These are phyloP conservation scores for Phaeosphaeria sp. DNA, from an alignment of 2,329 filamentous ascomycete genomes.

Conservation along the genomic window DNA sequence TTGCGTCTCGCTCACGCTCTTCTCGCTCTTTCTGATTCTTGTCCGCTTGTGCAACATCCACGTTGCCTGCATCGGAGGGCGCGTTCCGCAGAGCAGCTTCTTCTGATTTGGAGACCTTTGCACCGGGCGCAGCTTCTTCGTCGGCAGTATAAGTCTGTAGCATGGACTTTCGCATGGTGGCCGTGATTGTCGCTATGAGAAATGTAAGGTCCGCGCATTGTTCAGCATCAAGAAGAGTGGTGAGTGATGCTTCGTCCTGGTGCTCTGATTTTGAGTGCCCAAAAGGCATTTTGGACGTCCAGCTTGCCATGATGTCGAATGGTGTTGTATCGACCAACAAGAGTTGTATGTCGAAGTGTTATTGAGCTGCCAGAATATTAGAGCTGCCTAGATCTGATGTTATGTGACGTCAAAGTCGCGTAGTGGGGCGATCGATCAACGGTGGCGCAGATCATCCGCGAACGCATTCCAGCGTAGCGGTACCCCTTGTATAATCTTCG, in stretches of 20 bases:
- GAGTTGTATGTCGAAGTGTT: neutral
- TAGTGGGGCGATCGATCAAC: slow-evolving; percentile 14
- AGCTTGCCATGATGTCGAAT: slow-evolving; percentile 29
- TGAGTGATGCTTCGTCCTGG: slow-evolving; percentile 48
- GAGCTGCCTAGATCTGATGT: slow-evolving; percentile 7
- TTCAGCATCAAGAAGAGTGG: slow-evolving; percentile 53
- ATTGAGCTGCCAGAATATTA: neutral
- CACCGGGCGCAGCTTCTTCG: slow-evolving; percentile 28
- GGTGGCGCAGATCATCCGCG: slow-evolving; percentile 2
- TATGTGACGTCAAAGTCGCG: slow-evolving; percentile 23
- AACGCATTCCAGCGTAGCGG: slow-evolving; percentile 2
- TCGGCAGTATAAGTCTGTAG: slow-evolving; percentile 50
- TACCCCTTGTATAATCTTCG: neutral
- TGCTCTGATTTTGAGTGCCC: slow-evolving; percentile 38
- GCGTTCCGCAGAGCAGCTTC: slow-evolving; percentile 32
- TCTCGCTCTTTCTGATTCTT: slow-evolving; percentile 38
- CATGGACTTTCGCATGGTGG: slow-evolving; percentile 55
- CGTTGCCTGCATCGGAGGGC: slow-evolving; percentile 25
- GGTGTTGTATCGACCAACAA: neutral
- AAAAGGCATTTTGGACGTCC: slow-evolving; percentile 43
- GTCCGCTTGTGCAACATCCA: slow-evolving; percentile 40
- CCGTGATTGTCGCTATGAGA: slow-evolving; percentile 56
- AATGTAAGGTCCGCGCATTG: slow-evolving; percentile 56
- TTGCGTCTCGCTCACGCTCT: slow-evolving; percentile 40
- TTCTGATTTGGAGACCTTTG: slow-evolving; percentile 24